Evolutionary conservation across 768 basidiomycete genomes (phyloP), one percentile per base, ranked within the genome.

Genomic region (Mycena vulgaris): DNA sequence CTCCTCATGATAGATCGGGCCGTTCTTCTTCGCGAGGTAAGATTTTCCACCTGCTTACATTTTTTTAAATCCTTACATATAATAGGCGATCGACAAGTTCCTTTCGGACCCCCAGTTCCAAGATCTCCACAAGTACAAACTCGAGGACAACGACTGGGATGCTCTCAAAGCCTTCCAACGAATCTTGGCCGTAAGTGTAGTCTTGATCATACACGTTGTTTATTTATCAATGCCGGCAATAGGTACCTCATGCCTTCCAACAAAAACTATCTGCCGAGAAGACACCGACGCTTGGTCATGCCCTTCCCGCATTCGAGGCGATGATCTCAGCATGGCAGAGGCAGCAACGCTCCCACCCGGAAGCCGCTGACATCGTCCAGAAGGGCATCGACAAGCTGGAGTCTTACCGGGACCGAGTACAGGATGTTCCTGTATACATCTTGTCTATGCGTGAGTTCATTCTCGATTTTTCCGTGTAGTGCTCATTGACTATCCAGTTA

Each of bases 1-100:
- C 62, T 75, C 16, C 64, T 78, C 0, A 82, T 82, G 80, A 76
- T 80, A 52, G 71, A 78, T n/a, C 68, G 77, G 13, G 77, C 75
- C 11, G 57, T 81, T 33, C 42, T 75, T 40, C 73, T 80, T 35
- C 72, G 73, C 42, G 61, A 69, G 57, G 78, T 80, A 35, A 45
- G 9, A 39, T 16, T 39, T 45, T 45, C 42, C 42, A 11, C 42
- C 42, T n/a, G n/a, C 42, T 45, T 45, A n/a, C 42, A n/a, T 45
- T 45, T 45, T 45, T 10, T 45, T 45, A 5, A 9, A 45, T n/a
- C 42, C 21, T 45, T n/a, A 45, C 42, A 45, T 45, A n/a, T 45
- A 21, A 9, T 53, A 80, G 80, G 76, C 77, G 17, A 78, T 80
- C 62, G 69, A 75, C n/a, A 42, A 63, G 52, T 76, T 78, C 47